phyloP scores from a whole-genome alignment of 805 yeast species.

The Sugiyamaella americana region DNA sequence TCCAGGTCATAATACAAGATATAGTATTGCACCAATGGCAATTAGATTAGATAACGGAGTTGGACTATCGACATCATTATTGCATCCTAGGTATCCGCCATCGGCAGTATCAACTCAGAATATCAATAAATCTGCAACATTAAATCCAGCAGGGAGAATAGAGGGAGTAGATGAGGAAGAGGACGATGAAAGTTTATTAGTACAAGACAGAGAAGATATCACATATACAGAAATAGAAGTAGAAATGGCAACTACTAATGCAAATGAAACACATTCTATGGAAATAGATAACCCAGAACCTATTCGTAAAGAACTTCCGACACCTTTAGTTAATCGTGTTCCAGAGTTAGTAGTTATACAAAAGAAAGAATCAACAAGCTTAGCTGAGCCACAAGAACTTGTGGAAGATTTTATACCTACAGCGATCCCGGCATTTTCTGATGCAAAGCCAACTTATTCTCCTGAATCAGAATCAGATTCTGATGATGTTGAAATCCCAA shows the following conservation, averaged over 20 bases:
- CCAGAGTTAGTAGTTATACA: background rate
- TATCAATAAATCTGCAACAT: constrained; percentile 9
- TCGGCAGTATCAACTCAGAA: constrained; percentile 13
- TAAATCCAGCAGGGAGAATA: background rate
- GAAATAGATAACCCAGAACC: background rate
- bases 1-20: constrained; percentile 57
- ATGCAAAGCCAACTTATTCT: background rate
- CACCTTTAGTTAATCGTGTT: background rate
- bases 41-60: constrained; percentile 43
- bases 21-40: constrained; percentile 68
- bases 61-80: constrained; percentile 48
- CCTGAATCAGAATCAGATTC: constrained; percentile 1
- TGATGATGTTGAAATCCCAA: background rate
- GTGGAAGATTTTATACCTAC: background rate
- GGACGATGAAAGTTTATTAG: no score
- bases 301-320: background rate
- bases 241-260: background rate
- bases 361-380: no score
- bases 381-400: background rate
- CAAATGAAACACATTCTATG: background rate
- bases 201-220: no score
- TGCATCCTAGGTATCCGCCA: constrained; percentile 73
- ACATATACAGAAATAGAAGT: no score
- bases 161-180: no score
- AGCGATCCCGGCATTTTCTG: background rate